Evolutionary conservation across 2,329 filamentous ascomycete genomes (phyloP).

Genomic region (Juglanconis oblonga): DNA sequence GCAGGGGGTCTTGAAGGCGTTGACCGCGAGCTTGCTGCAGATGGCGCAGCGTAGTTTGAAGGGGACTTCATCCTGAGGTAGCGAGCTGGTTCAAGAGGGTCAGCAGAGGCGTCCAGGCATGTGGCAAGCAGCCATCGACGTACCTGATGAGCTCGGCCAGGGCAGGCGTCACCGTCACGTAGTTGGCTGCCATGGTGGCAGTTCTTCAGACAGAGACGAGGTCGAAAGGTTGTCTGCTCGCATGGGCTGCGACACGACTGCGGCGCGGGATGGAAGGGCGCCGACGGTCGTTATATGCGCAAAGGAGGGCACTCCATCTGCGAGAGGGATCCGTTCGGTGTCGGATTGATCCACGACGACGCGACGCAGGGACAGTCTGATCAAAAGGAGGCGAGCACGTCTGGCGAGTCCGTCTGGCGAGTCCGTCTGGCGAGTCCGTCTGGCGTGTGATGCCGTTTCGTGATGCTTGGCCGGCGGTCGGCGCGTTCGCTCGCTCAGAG

Average conservation of each 20-base stretch:
- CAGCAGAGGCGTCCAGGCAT: constrained; percentile 9
- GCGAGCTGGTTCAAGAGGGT: constrained; percentile 54
- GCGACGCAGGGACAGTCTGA: background rate
- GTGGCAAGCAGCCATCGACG: constrained; percentile 15
- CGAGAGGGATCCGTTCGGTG: background rate
- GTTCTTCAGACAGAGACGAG: constrained; percentile 2
- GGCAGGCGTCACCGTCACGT: constrained; percentile 40
- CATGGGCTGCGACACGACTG: constrained; percentile 5
- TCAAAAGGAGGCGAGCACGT: background rate
- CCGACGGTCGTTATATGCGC: constrained; percentile 8
- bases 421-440: background rate
- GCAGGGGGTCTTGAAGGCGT: constrained; percentile 87
- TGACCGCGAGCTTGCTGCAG: constrained; percentile 86
- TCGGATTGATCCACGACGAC: background rate
- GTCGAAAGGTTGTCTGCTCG: constrained; percentile 1
- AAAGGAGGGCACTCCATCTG: constrained; percentile 8
- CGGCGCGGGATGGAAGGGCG: constrained; percentile 10
- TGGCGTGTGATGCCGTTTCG: background rate
- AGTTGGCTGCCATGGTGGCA: constrained; percentile 22
- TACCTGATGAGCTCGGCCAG: constrained; percentile 60
- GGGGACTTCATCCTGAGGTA: constrained; percentile 83
- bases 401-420: too few relatives aligned
- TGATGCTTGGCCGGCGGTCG: background rate
- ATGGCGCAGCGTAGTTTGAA: constrained; percentile 93
- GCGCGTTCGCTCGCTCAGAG: background rate